phyloP scores from a whole-genome alignment of 306 rosid species.

The Oxytropis ochrocephala region DNA sequence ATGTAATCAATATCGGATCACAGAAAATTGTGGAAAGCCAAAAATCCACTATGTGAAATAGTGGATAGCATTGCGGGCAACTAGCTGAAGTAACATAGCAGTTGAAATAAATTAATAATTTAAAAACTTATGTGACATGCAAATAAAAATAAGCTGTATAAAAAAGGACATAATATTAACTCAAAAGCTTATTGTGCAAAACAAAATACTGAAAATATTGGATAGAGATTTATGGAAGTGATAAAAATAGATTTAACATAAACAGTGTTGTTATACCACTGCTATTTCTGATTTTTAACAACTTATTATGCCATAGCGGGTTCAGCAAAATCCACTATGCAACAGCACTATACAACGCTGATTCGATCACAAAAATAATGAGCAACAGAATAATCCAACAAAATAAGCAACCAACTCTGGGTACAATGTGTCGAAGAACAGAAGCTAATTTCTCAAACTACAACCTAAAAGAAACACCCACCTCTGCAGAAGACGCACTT shows the following conservation, averaged over 20 bases:
- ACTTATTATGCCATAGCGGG: background rate
- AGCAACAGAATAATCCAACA: background rate
- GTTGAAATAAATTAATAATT: background rate
- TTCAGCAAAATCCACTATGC: background rate
- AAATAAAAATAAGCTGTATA: background rate
- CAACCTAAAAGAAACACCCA: conserved; percentile 6
- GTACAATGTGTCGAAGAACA: background rate
- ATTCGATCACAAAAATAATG: background rate
- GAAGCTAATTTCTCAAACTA: conserved; percentile 7
- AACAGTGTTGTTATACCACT: background rate
- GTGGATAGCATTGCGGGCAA: background rate
- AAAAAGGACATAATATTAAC: no score
- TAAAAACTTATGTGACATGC: background rate
- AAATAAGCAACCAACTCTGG: background rate
- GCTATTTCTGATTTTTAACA: background rate
- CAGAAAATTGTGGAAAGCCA: background rate
- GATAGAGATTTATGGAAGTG: no score
- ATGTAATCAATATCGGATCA: no score
- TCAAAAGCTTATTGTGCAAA: no score
- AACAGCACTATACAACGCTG: background rate
- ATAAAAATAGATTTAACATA: no score
- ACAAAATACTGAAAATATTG: no score
- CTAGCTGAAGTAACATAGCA: background rate
- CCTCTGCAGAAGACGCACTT: conserved; percentile 52
- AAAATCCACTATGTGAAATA: background rate